Evolutionary conservation across 192 early-diverging fungal species (phyloP).

Genomic region (Rhizoclosmatium globosum): DNA sequence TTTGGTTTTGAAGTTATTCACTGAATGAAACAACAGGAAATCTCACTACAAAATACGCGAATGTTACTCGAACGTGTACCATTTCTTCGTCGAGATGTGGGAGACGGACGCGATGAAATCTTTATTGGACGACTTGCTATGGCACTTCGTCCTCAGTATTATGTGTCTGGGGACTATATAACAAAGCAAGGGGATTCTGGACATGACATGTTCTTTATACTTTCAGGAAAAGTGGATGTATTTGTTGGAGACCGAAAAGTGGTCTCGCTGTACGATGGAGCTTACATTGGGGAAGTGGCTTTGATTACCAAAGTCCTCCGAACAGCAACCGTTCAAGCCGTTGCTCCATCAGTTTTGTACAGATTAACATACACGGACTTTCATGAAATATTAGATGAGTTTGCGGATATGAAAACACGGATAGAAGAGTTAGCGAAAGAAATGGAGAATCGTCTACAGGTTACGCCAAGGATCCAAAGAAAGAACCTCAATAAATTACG

Average conservation of each 20-base stretch:
- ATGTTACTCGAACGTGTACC: slow-evolving; percentile 39
- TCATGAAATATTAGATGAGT: too few species aligned
- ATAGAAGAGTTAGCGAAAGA: too few species aligned
- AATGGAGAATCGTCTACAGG: too few species aligned
- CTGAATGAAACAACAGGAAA: slow-evolving; percentile 32
- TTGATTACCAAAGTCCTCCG: too few species aligned
- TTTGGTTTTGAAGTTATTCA: neutral
- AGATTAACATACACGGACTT: slow-evolving; percentile 21
- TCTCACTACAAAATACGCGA: slow-evolving; percentile 39
- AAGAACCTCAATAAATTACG: too few species aligned
- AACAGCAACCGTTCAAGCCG: neutral
- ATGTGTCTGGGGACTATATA: slow-evolving; percentile 34
- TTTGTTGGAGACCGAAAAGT: slow-evolving; percentile 28
- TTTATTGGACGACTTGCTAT: slow-evolving; percentile 32
- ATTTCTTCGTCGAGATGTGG: slow-evolving; percentile 33
- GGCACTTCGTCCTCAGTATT: slow-evolving; percentile 24
- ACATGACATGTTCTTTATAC: slow-evolving; percentile 49
- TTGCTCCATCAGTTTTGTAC: neutral
- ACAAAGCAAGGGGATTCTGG: slow-evolving; percentile 40
- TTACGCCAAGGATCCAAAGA: too few species aligned
- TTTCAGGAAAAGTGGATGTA: slow-evolving; percentile 31
- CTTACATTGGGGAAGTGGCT: too few species aligned
- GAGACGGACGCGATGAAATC: slow-evolving; percentile 44
- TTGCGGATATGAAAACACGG: too few species aligned
- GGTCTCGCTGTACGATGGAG: slow-evolving; percentile 23